Evolutionary conservation across 2,329 filamentous ascomycete genomes (phyloP).

Genomic region (Trichoderma breve): DNA sequence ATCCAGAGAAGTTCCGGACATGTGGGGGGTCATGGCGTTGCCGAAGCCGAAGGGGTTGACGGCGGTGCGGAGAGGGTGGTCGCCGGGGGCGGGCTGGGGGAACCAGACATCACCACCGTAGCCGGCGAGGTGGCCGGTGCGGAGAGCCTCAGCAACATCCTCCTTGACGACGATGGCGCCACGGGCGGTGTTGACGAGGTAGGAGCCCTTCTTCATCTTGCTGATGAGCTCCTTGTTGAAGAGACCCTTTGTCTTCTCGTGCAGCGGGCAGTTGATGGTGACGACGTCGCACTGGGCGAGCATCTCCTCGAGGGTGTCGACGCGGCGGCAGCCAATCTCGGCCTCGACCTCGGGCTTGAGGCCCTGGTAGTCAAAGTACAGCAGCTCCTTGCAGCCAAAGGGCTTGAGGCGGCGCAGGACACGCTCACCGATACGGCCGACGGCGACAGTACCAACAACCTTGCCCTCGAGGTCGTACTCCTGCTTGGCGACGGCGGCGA

Average conservation of each 20-base stretch:
- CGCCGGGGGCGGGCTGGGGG: conserved; percentile 92
- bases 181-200: conserved; percentile 98
- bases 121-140: conserved; percentile 84
- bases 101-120: conserved; percentile 94
- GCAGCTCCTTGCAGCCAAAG: conserved; percentile 98
- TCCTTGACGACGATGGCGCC: conserved; percentile 99
- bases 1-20: conserved; percentile 98
- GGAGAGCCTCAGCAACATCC: conserved; percentile 91
- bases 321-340: conserved; percentile 92
- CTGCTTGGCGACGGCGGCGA: conserved; percentile 94
- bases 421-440: conserved; percentile 97
- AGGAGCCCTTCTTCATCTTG: conserved; percentile 99
- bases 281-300: conserved; percentile 91
- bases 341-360: conserved; percentile 80
- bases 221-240: conserved; percentile 98
- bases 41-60: conserved; percentile 95
- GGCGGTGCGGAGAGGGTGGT: conserved; percentile 88
- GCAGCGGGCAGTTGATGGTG: conserved; percentile 98
- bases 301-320: conserved; percentile 89
- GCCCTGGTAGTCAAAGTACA: conserved; percentile 99
- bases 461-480: conserved; percentile 97
- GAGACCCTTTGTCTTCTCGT: conserved; percentile 93
- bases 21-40: conserved; percentile 98
- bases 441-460: conserved; percentile 95
- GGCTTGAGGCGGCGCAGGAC: conserved; percentile 93